phyloP scores from a whole-genome alignment of 352 stramenopile species.

The Globisporangium viniferum region DNA sequence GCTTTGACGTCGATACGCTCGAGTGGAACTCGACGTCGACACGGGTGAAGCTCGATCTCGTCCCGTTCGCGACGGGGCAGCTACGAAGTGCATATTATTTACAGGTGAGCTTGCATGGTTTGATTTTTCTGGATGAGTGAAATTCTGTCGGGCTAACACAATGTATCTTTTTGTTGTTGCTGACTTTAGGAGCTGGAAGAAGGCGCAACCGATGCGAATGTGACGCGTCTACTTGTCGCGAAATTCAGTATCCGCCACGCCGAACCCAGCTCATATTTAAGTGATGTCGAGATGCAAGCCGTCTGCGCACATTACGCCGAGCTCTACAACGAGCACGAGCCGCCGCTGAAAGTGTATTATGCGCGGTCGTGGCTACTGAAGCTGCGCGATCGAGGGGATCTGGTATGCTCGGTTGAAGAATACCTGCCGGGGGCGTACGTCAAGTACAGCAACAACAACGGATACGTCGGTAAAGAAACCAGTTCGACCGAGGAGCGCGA shows the following conservation, averaged over 20 bases:
- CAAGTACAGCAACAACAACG: constrained; percentile 88
- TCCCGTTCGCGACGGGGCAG: constrained; percentile 80
- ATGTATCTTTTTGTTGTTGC: not conserved
- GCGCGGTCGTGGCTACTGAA: constrained; percentile 79
- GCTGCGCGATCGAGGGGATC: constrained; percentile 50
- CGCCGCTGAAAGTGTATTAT: constrained; percentile 79
- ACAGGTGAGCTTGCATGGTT: constrained; percentile 22
- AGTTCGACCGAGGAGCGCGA: constrained; percentile 78
- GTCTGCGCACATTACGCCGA: constrained; percentile 84
- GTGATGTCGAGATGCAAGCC: constrained; percentile 88
- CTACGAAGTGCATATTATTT: constrained; percentile 80
- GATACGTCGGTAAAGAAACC: constrained; percentile 77
- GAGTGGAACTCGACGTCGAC: constrained; percentile 70
- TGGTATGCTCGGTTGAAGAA: constrained; percentile 78
- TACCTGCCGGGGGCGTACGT: constrained; percentile 79
- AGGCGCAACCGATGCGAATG: constrained; percentile 17
- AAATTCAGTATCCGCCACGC: constrained; percentile 70
- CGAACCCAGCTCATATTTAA: constrained; percentile 73
- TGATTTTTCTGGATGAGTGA: not conserved
- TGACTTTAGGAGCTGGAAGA: constrained; percentile 33
- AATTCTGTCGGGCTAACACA: not conserved
- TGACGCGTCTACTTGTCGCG: constrained; percentile 51
- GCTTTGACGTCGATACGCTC: constrained; percentile 79
- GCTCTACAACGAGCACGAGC: constrained; percentile 85
- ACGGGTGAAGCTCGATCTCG: constrained; percentile 66